A percentile compares a stretch with the other conserved stretches of the same genome.
These are phyloP conservation scores for Penicillium sp. DNA, from an alignment of 2,329 filamentous ascomycete species.

Conservation along the genomic window DNA sequence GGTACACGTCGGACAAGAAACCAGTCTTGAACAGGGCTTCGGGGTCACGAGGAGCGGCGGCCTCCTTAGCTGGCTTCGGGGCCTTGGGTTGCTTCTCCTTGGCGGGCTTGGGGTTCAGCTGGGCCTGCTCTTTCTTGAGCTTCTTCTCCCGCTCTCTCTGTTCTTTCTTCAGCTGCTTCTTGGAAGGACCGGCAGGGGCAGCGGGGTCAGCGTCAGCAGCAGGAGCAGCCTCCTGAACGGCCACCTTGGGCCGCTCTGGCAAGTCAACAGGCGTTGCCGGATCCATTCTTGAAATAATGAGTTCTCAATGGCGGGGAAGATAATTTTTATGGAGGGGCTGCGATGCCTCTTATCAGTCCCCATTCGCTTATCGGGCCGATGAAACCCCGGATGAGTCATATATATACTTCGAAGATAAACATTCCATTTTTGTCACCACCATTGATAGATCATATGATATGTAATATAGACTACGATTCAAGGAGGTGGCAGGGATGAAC, in stretches of 20 bases:
- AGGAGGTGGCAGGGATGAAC: not conserved
- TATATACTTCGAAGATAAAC: slow-evolving; percentile 1
- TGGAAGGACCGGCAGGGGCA: slow-evolving; percentile 26
- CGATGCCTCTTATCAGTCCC: slow-evolving; percentile 26
- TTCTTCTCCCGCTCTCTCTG: slow-evolving; percentile 38
- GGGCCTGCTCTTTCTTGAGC: slow-evolving; percentile 22
- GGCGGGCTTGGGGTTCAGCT: slow-evolving; percentile 43
- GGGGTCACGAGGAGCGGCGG: slow-evolving; percentile 39
- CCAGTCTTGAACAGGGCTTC: slow-evolving; percentile 78
- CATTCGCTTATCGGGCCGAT: slow-evolving; percentile 29
- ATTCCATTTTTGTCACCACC: not conserved
- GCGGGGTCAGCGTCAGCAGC: not conserved
- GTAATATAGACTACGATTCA: not conserved
- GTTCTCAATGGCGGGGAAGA: slow-evolving; percentile 18
- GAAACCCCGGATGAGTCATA: slow-evolving; percentile 28
- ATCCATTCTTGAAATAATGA: slow-evolving; percentile 21
- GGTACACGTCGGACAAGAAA: slow-evolving; percentile 71
- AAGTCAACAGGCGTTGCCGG: slow-evolving; percentile 25
- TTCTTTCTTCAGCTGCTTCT: slow-evolving; percentile 47
- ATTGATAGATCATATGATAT: not conserved
- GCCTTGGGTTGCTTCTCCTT: slow-evolving; percentile 49
- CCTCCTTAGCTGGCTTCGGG: slow-evolving; percentile 30
- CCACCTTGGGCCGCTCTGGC: slow-evolving; percentile 26
- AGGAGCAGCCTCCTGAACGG: slow-evolving; percentile 2
- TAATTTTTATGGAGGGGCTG: slow-evolving; percentile 24